Evolutionary conservation across 768 basidiomycete species (phyloP), one percentile per base, ranked within the genome.

Genomic region (Coprinopsis strossmayeri): DNA sequence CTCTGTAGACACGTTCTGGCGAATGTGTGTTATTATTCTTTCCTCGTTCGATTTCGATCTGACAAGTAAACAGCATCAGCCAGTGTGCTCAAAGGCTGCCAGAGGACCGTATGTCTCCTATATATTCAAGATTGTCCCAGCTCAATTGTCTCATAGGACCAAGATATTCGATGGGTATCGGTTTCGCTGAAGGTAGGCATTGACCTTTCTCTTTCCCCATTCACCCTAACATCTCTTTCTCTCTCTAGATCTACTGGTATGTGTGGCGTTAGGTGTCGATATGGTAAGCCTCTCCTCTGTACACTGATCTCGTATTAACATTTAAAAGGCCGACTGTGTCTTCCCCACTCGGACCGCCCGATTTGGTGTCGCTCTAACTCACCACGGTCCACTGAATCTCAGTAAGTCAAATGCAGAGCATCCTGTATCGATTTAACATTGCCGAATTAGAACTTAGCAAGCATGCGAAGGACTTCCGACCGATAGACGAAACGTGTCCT

Each of bases 331-430:
- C 0, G 91, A 95, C 61, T 95, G 91, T 53, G 91, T 95, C 10
- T 94, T 92, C 58, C 92, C 91, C 26, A 95, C 91, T 1, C 78
- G 92, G 50, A 94, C 92, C 0, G 92, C 91, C 30, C 78, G 91
- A 24, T 94, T 94, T 62, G 91, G 91, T 1, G 85, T 94, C 13
- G 91, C 92, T 3, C 64, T 95, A 50, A 94, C 92, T 9, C 79
- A 81, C 58, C 73, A 67, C 3, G 91, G 91, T 0, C 90, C 90
- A 3, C 57, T 95, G 15, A 94, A 94, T 63, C 76, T 94, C 20
- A 80, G 90, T 91, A 53, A 43, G 77, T 35, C 35, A 18, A 24
- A 23, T n/a, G n/a, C 17, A 48, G 24, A 9, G 25, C 23, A 7
- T 42, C 10, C 21, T n/a, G 27, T 50, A 2, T 45, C 21, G 23